Base-by-base conservation (phyloP, 2,329 filamentous ascomycete species). In the Talaromyces albobiverticillius region DNA sequence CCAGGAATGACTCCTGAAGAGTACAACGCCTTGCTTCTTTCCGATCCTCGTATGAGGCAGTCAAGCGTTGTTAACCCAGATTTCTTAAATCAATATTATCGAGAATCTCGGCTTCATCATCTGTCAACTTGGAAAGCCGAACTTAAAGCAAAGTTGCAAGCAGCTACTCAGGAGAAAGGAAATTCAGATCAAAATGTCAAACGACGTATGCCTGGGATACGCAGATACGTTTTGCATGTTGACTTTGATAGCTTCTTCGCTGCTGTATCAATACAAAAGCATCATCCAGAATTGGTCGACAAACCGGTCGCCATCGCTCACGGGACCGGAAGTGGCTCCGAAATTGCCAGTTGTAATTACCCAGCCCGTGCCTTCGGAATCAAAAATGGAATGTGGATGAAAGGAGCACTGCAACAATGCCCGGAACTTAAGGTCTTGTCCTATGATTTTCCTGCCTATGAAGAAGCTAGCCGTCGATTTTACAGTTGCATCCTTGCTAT, bases 371-470 rank as follows among this genome's bases (percentile, higher is more conserved):
- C 83, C 29, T 94, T 86, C 62, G 93, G 93, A 1, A 80, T 99
- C 52, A 96, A 92, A 67, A 99, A 99, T 62, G 95, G 95, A 34
- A 99, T 97, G 94, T 99, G 95, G 94, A 97, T 99, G 93, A 95
- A 93, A 68, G 81, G 82, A 31, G 94, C 94, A 0, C 79, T 87
- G 56, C 87, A 94, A 61, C 71, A 94, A 16, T 99, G 91, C 65
- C 87, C 93, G 0, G 84, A 90, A 20, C 77, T 99, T 16, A 91
- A 95, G 61, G 86, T 97, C 1, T 68, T 99, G n/a, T 89, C 92
- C 0, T 99, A 99, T 63, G 92, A 99, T 65, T 99, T 97, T 66
- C 87, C 89, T 2, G 93, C 86, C 0, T 99, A 99, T 62, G 94
- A 99, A 75, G 88, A 92, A 56, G 90, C 92, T 1, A 99, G 94